Evolutionary conservation across 352 stramenopile species (phyloP).

Genomic region (Pythium rishiriense): DNA sequence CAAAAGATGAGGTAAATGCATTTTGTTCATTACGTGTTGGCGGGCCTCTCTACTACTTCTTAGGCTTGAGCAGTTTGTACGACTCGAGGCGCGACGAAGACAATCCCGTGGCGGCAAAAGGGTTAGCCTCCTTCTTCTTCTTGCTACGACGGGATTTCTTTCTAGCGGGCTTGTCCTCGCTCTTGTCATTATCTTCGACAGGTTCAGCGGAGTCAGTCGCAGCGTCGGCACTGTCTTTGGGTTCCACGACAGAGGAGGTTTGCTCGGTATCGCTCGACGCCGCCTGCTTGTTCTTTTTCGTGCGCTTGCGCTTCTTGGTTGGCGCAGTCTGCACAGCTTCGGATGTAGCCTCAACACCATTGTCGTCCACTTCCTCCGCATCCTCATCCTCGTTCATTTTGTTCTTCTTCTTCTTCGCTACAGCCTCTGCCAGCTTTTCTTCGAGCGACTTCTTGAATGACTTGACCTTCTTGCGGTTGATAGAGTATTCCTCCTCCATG

Average conservation of each 20-base stretch:
- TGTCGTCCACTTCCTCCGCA: not conserved
- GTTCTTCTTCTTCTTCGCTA: slow-evolving; percentile 44
- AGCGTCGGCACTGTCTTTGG: slow-evolving; percentile 17
- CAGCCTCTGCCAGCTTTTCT: slow-evolving; percentile 60
- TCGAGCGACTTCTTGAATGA: slow-evolving; percentile 67
- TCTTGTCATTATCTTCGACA: slow-evolving; percentile 12
- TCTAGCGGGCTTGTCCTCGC: not conserved
- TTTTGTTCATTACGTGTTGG: slow-evolving; percentile 1
- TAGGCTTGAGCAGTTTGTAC: slow-evolving; percentile 79
- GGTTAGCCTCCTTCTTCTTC: slow-evolving; percentile 54
- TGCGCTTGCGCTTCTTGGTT: slow-evolving; percentile 76
- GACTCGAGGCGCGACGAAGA: slow-evolving; percentile 79
- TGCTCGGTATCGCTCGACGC: not conserved
- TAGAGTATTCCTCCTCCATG: slow-evolving; percentile 73
- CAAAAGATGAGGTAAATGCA: not conserved
- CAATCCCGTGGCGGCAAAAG: slow-evolving; percentile 52
- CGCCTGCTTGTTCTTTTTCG: slow-evolving; percentile 54
- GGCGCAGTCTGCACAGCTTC: slow-evolving; percentile 25
- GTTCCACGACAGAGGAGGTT: slow-evolving; percentile 13
- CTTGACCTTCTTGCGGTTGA: slow-evolving; percentile 59
- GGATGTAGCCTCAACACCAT: not conserved
- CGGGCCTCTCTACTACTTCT: slow-evolving; percentile 43
- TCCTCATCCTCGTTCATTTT: slow-evolving; percentile 30
- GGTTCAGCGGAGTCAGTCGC: not conserved
- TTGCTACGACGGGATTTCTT: slow-evolving; percentile 69